Evolutionary conservation across 331 rosid genomes (phyloP), one percentile per base, ranked within the genome.

Genomic region (Dryas integrifolia): DNA sequence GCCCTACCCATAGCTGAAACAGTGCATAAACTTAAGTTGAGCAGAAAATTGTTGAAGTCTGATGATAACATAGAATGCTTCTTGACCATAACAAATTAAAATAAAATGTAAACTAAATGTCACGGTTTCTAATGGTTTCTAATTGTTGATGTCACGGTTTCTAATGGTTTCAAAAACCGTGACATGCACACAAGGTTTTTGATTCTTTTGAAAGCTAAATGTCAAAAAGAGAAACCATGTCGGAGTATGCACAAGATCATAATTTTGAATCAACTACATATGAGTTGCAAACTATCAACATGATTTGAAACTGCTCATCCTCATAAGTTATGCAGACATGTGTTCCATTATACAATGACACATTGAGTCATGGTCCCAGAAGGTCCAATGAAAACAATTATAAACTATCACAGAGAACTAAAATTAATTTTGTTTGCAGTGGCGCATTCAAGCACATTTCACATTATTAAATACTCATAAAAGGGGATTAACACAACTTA

Each of bases 1-100:
- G 97, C 73, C 99, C 98, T 63, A 95, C 98, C 99, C 99, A 95
- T 62, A 95, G 93, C 99, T 89, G 92, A 80, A 78, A 89, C 58
- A 60, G 24, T 14, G 18, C 6, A 74, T 50, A 75, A 62, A 55
- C 26, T 46, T 38, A 6, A 50, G 61, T 69, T 41, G 41, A 69
- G 52, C 40, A 24, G 50, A 63, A 21, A 21, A 24, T 30, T 14
- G 67, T 7, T 35, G 9, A 58, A 12, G 12, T 16, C 52, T 24
- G 35, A 14, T 30, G 40, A n/a, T 3, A 46, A 46, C 57, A 35
- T 44, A 13, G 44, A 14, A 24, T 26, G 26, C 67, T 39, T 62
- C 67, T 6, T 2, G 6, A 48, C 30, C 26, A 40, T n/a, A 55
- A 69, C 51, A 52, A 55, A 35, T 16, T 45, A 4, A 61, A 64